These are phyloP conservation scores for Fistulifera pelliculosa DNA, from an alignment of 108 stramenopile genomes.

Conservation along the genomic window DNA sequence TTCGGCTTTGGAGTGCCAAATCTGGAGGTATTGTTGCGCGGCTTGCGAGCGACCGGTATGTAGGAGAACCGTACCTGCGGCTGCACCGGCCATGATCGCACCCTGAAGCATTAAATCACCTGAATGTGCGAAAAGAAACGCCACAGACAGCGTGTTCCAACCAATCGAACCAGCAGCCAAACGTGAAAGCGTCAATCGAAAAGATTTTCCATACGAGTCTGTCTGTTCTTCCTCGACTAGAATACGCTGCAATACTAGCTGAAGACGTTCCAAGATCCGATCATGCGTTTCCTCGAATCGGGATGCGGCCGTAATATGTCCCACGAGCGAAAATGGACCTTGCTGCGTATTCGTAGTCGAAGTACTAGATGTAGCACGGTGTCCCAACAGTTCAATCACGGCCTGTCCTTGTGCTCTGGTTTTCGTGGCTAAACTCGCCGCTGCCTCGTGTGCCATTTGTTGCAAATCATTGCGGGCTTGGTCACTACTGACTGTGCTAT, in stretches of 20 bases:
- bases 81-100: slow-evolving; percentile 14
- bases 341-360: too few species aligned
- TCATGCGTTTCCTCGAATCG: slow-evolving; percentile 49
- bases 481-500: slow-evolving; percentile 3
- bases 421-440: slow-evolving; percentile 46
- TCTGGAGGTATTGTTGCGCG: slow-evolving; percentile 19
- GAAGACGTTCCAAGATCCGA: slow-evolving; percentile 36
- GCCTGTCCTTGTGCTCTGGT: slow-evolving; percentile 66
- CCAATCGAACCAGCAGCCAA: neutral
- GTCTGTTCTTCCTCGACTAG: slow-evolving; percentile 8
- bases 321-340: slow-evolving; percentile 40
- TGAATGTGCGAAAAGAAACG: neutral
- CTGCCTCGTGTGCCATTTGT: slow-evolving; percentile 22
- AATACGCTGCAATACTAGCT: slow-evolving; percentile 8
- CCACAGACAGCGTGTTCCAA: slow-evolving; percentile 16
- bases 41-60: slow-evolving; percentile 21
- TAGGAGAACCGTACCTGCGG: slow-evolving; percentile 17
- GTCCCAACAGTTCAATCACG: slow-evolving; percentile 66
- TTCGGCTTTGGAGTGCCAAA: slow-evolving; percentile 25
- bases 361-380: slow-evolving; percentile 42
- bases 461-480: slow-evolving; percentile 13
- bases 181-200: neutral
- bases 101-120: slow-evolving; percentile 19
- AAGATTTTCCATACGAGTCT: slow-evolving; percentile 12
- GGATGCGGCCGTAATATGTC: slow-evolving; percentile 47